Evolutionary conservation across 805 yeast genomes (phyloP), one percentile per base, ranked within the genome.

Genomic region (Nakazawaea peltata): DNA sequence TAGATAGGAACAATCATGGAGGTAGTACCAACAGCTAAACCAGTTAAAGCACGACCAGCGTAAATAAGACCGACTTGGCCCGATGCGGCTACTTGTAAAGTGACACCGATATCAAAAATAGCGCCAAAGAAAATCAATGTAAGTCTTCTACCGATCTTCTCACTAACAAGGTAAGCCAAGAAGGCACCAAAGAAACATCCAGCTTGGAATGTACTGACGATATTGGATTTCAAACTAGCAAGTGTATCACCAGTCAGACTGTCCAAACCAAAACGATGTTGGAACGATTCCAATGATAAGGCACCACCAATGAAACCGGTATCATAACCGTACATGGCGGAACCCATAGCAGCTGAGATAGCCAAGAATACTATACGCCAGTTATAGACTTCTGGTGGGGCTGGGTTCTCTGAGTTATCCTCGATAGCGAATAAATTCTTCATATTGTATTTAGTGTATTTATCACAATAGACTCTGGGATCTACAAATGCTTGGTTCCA

Each of bases 281-380:
- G 46, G 48, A 72, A 72, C 3, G 73, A 62, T 5, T 49, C 52
- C 30, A 71, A 51, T 1, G 69, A 50, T 13, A 69, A 63, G 4
- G 74, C 65, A 11, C 73, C 69, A 9, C 77, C 77, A 30, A 71
- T 67, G 49, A 69, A 71, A 4, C 75, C 75, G 26, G 74, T 65
- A 45, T 71, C 78, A 47, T 71, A 71, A 10, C 77, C 77, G 37
- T 70, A 67, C 40, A 67, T 61, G 19, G 67, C 54, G 10, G 76
- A 71, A 8, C 70, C 75, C 28, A 65, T 54, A 2, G 70, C 63
- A 5, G 72, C 70, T 11, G 68, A 56, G 21, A 67, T 43, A 14
- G 74, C 70, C 34, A 64, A 53, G 17, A 57, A 38, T 26, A 61
- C 61, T 28, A 71, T 52, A 23, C 64, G 55, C 51, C 49, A 56